Conservation (phyloP, 768 basidiomycete species). For the Auricularia cornea region DNA sequence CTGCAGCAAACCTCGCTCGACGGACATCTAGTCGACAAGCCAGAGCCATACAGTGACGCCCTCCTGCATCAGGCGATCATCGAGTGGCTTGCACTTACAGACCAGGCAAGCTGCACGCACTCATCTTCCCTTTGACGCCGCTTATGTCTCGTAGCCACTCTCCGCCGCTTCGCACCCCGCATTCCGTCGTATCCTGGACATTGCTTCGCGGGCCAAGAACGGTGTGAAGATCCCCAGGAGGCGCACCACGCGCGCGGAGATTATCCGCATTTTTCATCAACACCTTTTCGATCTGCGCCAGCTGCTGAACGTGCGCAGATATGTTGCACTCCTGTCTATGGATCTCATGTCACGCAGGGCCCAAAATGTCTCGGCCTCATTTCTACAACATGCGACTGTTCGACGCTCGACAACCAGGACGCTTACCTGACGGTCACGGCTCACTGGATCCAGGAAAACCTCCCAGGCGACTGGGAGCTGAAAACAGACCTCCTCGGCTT, state of each 20-base stretch:
- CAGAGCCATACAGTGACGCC: background rate
- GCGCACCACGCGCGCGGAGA: conserved; percentile 17
- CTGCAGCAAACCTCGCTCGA: too few relatives aligned
- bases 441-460: conserved; percentile 31
- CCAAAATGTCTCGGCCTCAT: too few relatives aligned
- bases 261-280: conserved; percentile 23
- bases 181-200: conserved; percentile 28
- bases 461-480: conserved; percentile 18
- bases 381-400: too few relatives aligned
- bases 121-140: background rate
- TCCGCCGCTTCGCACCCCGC: conserved; percentile 11
- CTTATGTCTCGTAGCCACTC: too few relatives aligned
- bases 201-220: conserved; percentile 29
- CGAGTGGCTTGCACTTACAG: background rate
- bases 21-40: background rate
- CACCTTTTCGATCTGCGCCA: conserved; percentile 4
- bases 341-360: too few relatives aligned
- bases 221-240: conserved; percentile 28
- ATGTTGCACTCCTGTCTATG: too few relatives aligned
- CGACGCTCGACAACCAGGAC: conserved; percentile 20
- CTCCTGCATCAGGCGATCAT: background rate
- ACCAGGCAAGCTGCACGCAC: too few relatives aligned
- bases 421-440: conserved; percentile 33
- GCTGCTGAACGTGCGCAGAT: conserved; percentile 15
- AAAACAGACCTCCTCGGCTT: conserved; percentile 28